Base-by-base conservation (phyloP, 345 rosid species). In the Eucalyptus curtisii region DNA sequence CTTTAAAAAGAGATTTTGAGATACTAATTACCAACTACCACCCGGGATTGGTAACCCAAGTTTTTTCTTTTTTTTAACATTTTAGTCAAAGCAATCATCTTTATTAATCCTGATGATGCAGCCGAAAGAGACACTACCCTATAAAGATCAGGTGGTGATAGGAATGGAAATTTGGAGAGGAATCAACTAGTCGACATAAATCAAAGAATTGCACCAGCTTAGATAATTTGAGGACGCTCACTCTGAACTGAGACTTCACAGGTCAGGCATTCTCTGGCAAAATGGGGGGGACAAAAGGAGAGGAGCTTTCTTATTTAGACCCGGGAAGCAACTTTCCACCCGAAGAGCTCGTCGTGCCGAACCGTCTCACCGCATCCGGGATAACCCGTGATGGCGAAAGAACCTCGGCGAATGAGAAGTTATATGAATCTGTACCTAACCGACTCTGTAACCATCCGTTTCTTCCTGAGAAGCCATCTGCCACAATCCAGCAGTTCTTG, bases 361-460 rank as follows among this genome's bases (percentile, higher is more conserved):
- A 90, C 80, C 93, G 94, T 91, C 93, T 93, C 24, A 93, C 88
- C 2, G 94, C 95, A 4, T 95, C 93, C 3, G 98, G 96, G 84
- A 97, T 90, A 49, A 96, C 88, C 64, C 93, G 91, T 6, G 98
- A 92, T 10, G 99, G 98, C 24, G 97, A 95, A 40, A 97, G 87
- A 85, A 97, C 91, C 89, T 97, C 94, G 0, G 94, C 95, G 11
- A 95, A 91, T 13, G 96, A 93, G 81, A 96, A 90, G 89, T 93
- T 96, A 87, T 96, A 96, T 33, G 99, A 90, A 92, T 97, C 98
- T 47, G 95, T 93, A 40, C 99, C 99, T 88, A 97, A 92, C 61
- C 95, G 91, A 89, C 99, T 97, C 93, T 96, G 99, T 16, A 94
- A 87, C 99, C 99, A 97, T 71, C 99, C 99, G 93, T 91, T 95